phyloP scores from a whole-genome alignment of 2,329 filamentous ascomycete genomes.

The Fusarium robinianum region DNA sequence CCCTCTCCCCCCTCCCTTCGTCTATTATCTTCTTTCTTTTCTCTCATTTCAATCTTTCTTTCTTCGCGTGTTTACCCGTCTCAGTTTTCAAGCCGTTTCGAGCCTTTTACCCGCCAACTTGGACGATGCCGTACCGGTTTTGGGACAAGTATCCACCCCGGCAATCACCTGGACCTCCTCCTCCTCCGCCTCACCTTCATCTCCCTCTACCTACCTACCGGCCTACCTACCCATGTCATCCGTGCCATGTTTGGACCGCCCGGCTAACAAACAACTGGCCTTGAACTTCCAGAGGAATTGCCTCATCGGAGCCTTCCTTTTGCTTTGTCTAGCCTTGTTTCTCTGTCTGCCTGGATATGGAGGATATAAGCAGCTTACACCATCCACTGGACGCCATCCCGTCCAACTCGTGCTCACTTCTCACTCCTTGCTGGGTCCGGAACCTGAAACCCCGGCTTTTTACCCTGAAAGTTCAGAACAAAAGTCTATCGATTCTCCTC shows the following conservation, averaged over 20 bases:
- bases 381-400: background rate
- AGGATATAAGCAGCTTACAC: background rate
- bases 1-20: conserved; percentile 21
- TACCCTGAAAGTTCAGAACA: background rate
- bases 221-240: conserved; percentile 27
- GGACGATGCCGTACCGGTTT: too few relatives aligned
- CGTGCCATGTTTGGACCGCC: too few relatives aligned
- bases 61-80: background rate
- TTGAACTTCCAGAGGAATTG: too few relatives aligned
- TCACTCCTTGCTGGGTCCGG: background rate
- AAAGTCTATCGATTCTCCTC: conserved; percentile 21
- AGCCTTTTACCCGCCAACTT: too few relatives aligned
- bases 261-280: too few relatives aligned
- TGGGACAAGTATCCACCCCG: conserved; percentile 29
- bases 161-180: conserved; percentile 27
- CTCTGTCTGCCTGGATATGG: too few relatives aligned
- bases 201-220: too few relatives aligned
- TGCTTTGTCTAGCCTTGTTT: too few relatives aligned
- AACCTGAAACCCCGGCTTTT: background rate
- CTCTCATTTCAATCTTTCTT: conserved; percentile 4
- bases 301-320: too few relatives aligned
- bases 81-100: conserved; percentile 2
- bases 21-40: conserved; percentile 3
- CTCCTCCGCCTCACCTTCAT: conserved; percentile 24
- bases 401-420: background rate